Percentiles rank a stretch among this genome's conserved stretches.
Conservation (phyloP, 768 basidiomycete species). For the Xerocomus potaroensis region DNA sequence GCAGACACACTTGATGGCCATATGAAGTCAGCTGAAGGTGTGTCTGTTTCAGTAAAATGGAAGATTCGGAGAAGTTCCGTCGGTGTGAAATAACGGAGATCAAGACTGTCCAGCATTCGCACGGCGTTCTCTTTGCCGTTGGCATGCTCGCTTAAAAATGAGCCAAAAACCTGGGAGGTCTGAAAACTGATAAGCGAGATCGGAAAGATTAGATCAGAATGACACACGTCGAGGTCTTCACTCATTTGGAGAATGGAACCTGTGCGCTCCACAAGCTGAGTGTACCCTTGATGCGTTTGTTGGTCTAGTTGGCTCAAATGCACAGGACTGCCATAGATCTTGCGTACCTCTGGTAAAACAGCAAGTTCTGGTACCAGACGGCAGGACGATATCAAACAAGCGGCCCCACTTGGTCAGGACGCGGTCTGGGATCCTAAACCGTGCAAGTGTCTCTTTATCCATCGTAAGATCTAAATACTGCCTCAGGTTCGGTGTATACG, state of each 20-base stretch:
- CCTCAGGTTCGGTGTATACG: constrained; percentile 3
- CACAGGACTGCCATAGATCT: too few species aligned
- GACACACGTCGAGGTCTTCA: constrained; percentile 55
- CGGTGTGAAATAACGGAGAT: constrained; percentile 73
- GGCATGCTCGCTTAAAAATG: constrained; percentile 46
- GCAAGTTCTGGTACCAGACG: constrained; percentile 58
- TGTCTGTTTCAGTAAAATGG: constrained; percentile 39
- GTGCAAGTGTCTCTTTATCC: constrained; percentile 15
- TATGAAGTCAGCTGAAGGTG: constrained; percentile 32
- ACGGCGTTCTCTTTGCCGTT: constrained; percentile 41
- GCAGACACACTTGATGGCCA: constrained; percentile 61
- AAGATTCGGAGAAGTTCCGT: constrained; percentile 68
- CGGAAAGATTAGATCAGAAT: neutral
- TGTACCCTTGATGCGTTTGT: constrained; percentile 51
- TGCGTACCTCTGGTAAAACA: constrained; percentile 74
- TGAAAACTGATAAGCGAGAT: constrained; percentile 25
- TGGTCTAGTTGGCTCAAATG: too few species aligned
- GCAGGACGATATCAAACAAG: constrained; percentile 74
- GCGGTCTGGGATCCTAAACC: constrained; percentile 50
- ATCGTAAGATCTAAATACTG: constrained; percentile 10
- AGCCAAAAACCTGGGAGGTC: constrained; percentile 58
- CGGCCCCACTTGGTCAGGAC: constrained; percentile 72
- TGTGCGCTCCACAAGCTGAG: constrained; percentile 68
- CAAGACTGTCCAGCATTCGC: constrained; percentile 52
- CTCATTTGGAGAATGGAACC: constrained; percentile 77